Evolutionary conservation across 2,329 filamentous ascomycete species (phyloP).

Genomic region (Phoma sp.): DNA sequence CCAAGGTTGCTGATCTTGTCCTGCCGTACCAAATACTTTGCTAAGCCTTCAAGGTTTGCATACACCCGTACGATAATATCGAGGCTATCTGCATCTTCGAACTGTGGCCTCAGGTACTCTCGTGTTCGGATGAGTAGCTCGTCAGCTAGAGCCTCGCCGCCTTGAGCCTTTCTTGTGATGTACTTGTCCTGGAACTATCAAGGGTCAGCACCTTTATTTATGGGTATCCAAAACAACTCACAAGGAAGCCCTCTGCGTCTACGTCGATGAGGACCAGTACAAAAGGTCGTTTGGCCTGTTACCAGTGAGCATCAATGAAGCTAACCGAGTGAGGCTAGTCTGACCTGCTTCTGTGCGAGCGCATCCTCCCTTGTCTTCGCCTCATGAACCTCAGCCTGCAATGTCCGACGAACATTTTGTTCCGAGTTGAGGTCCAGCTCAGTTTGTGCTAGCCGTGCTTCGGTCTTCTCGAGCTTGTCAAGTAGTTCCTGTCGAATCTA

Average conservation of each 20-base stretch:
- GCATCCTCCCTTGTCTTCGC: conserved; percentile 35
- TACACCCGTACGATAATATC: conserved; percentile 48
- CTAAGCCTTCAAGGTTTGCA: conserved; percentile 48
- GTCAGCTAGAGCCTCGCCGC: conserved; percentile 46
- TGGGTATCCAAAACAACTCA: conserved; percentile 13
- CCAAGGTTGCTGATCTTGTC: conserved; percentile 47
- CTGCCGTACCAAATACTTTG: conserved; percentile 45
- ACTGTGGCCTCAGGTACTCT: conserved; percentile 46
- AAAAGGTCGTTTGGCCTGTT: conserved; percentile 44
- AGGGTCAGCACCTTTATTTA: background rate
- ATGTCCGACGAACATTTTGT: conserved; percentile 47
- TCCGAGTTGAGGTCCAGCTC: conserved; percentile 49
- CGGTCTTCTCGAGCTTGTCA: conserved; percentile 48
- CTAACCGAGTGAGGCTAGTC: conserved; percentile 4
- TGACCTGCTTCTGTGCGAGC: conserved; percentile 41
- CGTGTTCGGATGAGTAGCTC: conserved; percentile 44
- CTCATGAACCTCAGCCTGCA: conserved; percentile 46
- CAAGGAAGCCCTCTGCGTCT: conserved; percentile 48
- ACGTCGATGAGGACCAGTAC: conserved; percentile 48
- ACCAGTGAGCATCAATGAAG: conserved; percentile 14
- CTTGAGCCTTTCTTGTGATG: conserved; percentile 44
- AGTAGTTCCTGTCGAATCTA: conserved; percentile 40
- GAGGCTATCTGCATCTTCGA: conserved; percentile 44
- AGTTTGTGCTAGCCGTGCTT: conserved; percentile 45
- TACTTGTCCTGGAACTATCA: conserved; percentile 48